These are phyloP conservation scores for Cadophora luteo-olivacea DNA, from an alignment of 2,329 filamentous ascomycete genomes.

Conservation along the genomic window DNA sequence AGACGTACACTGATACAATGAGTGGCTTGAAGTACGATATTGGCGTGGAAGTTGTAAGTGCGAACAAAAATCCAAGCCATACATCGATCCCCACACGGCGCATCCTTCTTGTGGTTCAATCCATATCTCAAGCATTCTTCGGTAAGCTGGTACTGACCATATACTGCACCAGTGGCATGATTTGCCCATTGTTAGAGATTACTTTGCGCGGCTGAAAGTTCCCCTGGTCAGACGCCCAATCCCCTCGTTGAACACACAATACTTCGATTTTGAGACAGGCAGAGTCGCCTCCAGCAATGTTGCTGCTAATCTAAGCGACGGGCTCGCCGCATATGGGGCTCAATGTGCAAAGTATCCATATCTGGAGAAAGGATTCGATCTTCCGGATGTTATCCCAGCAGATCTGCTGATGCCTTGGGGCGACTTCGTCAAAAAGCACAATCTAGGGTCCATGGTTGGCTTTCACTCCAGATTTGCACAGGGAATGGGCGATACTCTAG, in stretches of 20 bases:
- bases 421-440: slow-evolving; percentile 38
- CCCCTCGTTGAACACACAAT: slow-evolving; percentile 29
- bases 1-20: slow-evolving; percentile 48
- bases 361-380: slow-evolving; percentile 50
- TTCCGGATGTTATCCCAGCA: slow-evolving; percentile 38
- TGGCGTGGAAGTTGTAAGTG: slow-evolving; percentile 45
- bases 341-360: slow-evolving; percentile 45
- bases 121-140: neutral
- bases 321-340: slow-evolving; percentile 23
- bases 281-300: slow-evolving; percentile 5
- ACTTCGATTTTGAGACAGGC: slow-evolving; percentile 45
- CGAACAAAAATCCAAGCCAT: slow-evolving; percentile 45
- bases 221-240: slow-evolving; percentile 1
- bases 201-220: slow-evolving; percentile 46
- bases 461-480: slow-evolving; percentile 50
- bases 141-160: neutral
- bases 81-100: neutral
- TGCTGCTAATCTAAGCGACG: neutral
- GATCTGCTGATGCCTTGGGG: slow-evolving; percentile 37
- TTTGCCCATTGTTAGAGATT: slow-evolving; percentile 48
- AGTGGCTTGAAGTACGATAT: slow-evolving; percentile 46
- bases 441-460: slow-evolving; percentile 51
- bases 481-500: slow-evolving; percentile 53
- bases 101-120: neutral
- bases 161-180: slow-evolving; percentile 10